Base-by-base conservation (phyloP, 1,284 basidiomycete species). In the Papiliotrema terrestris region DNA sequence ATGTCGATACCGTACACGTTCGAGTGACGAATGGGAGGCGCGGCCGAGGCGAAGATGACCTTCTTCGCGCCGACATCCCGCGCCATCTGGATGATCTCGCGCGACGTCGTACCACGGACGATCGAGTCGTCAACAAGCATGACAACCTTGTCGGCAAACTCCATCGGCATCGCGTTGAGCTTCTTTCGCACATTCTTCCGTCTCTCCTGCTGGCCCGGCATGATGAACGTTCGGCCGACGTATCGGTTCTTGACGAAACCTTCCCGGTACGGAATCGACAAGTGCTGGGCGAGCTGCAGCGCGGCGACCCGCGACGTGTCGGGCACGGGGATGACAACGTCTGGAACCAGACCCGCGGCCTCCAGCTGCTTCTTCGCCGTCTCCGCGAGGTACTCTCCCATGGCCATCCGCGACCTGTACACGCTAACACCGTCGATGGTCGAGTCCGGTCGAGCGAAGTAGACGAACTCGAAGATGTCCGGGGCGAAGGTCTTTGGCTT, bases 1-100 rank as follows among this genome's bases (percentile, higher is more conserved):
- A 98, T 99, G 80, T 99, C 96, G 72, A 99, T 99, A 35, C 96
- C 96, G 78, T 98, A 98, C 6, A 99, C 96, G 72, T 98, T 97
- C 11, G 91, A 88, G 76, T 86, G 85, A 44, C 91, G 83, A 69
- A 98, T 98, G 2, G 95, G 91, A 14, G 96, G 96, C 15, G 96
- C 92, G 69, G 95, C 98, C 52, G 91, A 96, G 1, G 96, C 96
- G 63, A 98, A 87, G 63, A 98, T 89, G 67, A 99, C 92, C 66
- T 89, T 91, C 77, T 89, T 92, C n/a, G 96, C 95, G 17, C 96
- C 96, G 8, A 97, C 96, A 69, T 99, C 96, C 72, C 94, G 92
- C 32, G 96, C 96, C 95, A 99, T 98, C 76, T 98, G 94, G 44
- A 99, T 86, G 65, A 99, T 99, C 78, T 99, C 96, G 73, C 92